Percentiles rank a stretch among this genome's conserved stretches.
Evolutionary conservation across 805 yeast genomes (phyloP).

Genomic region (Yarrowia alimentaria): DNA sequence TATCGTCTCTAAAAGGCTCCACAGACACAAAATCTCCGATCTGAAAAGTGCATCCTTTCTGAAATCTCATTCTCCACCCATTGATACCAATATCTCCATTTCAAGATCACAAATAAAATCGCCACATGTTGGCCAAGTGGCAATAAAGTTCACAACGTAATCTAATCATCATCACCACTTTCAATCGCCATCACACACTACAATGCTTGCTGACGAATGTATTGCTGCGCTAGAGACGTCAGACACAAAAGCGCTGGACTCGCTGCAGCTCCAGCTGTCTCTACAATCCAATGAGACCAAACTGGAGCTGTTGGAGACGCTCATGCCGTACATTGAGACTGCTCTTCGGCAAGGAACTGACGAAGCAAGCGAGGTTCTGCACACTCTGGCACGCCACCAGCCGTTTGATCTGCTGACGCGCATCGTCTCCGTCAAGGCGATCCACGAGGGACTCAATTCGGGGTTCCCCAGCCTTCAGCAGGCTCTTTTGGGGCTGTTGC

Average conservation of each 20-base stretch:
- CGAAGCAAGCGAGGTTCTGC: slow-evolving; percentile 2
- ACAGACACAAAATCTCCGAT: no score
- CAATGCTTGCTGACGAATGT: slow-evolving; percentile 5
- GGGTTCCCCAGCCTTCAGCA: not conserved
- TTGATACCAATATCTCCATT: no score
- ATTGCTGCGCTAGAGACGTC: slow-evolving; percentile 1
- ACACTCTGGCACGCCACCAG: slow-evolving; percentile 12
- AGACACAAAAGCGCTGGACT: slow-evolving; percentile 13
- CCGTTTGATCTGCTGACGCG: not conserved
- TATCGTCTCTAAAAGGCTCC: no score
- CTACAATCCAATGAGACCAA: slow-evolving; percentile 4
- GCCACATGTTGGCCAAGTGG: no score
- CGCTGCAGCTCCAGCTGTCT: slow-evolving; percentile 14
- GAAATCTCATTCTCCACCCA: no score
- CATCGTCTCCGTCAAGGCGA: slow-evolving; percentile 7
- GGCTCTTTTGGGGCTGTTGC: slow-evolving; percentile 1
- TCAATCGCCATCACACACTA: no score
- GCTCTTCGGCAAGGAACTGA: slow-evolving; percentile 1
- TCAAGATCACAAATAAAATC: no score
- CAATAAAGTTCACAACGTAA: no score
- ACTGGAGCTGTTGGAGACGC: not conserved
- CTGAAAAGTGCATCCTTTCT: no score
- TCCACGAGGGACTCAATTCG: slow-evolving; percentile 4
- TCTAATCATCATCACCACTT: no score
- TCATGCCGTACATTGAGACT: slow-evolving; percentile 1